Evolutionary conservation across 805 yeast genomes (phyloP), one percentile per base, ranked within the genome.

Genomic region (Jamesozyma piceae): DNA sequence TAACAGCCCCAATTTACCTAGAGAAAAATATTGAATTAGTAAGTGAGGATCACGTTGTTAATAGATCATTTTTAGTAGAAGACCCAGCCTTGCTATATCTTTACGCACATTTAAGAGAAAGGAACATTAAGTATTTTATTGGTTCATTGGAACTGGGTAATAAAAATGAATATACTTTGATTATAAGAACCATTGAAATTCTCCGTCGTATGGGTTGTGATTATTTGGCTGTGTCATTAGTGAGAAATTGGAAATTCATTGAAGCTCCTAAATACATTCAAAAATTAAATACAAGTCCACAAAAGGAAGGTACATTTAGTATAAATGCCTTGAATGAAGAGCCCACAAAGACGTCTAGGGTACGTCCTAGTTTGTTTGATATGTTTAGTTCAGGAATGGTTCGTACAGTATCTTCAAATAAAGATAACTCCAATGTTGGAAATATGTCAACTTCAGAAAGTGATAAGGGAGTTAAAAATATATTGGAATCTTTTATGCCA

Each of bases 151-250:
- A 55, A 29, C 51, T 69, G 4, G 66, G 69, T 6, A 60, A 76
- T 9, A 63, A 49, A 10, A 42, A 55, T 4, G 97, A 90, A 53
- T 76, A 74, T 43, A 66, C 71, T 4, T 79, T 81, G 53, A 72
- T 88, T 14, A 53, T 75, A 11, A 75, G 78, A 48, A 81, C 80
- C 6, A 71, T 83, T 6, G 66, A 72, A 30, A 80, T 87, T 47
- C 84, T 87, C 54, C 71, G 77, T 14, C 69, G 94, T 44, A 86
- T 89, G 95, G 97, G 97, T 0, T 89, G 97, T 63, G 95, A 89
- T 53, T 75, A 78, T 46, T 60, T 90, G 34, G 78, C 88, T 0
- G 55, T 84, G 20, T 71, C 77, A 40, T 58, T 88, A 37, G 66
- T 82, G 1, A 68, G 67, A 38, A 76, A 74, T 46, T 89, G 96